Evolutionary conservation across 176 grass and related monocot species (phyloP).

Genomic region (Cenchrus fungigraminus): DNA sequence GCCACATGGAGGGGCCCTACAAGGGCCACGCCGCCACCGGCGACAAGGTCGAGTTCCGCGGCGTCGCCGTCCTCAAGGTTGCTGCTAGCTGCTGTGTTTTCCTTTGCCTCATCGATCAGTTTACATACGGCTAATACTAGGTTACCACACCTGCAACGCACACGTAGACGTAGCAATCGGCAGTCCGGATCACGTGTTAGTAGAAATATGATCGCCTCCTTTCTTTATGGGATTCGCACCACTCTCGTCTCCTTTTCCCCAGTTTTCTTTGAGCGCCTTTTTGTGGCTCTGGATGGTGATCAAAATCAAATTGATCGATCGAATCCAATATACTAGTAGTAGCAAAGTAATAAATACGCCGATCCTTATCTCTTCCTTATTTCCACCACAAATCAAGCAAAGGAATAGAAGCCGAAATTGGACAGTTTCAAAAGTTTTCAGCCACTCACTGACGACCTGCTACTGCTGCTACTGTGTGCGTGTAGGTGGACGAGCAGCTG

Average conservation of each 20-base stretch:
- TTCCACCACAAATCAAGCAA: not conserved
- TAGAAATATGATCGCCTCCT: not conserved
- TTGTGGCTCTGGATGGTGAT: not conserved
- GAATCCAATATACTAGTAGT: not conserved
- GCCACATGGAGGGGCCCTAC: constrained; percentile 72
- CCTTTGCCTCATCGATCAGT: not conserved
- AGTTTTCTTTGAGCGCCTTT: not conserved
- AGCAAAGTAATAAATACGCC: not conserved
- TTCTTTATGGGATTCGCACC: not conserved
- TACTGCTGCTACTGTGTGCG: not conserved
- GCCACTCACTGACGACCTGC: not conserved
- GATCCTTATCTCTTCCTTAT: not conserved
- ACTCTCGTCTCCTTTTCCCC: not conserved
- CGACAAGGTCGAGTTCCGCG: constrained; percentile 72
- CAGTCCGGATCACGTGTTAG: not conserved
- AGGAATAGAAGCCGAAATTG: not conserved
- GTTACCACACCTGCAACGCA: not conserved
- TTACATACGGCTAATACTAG: not conserved
- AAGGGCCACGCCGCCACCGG: constrained; percentile 73
- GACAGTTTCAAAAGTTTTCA: not conserved
- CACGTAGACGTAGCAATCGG: constrained; percentile 12
- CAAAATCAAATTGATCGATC: not conserved
- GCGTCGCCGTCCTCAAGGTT: constrained; percentile 84
- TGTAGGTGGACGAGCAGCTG: constrained; percentile 77
- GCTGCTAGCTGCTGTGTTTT: no score